Base-by-base conservation (phyloP, 257 asterid species). In the Solanum ossicruentum region DNA sequence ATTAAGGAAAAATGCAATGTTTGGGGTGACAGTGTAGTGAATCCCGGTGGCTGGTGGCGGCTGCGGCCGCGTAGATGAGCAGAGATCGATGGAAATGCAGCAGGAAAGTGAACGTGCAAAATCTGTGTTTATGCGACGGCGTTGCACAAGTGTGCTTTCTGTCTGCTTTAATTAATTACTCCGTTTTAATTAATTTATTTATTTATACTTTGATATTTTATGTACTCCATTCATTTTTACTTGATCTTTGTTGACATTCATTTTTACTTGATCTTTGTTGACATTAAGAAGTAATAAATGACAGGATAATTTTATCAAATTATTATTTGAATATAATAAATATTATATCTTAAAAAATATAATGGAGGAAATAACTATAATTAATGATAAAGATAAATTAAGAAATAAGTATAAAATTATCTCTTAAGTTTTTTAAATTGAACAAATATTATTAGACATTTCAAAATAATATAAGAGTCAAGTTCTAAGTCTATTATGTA, bases 61-160 rank as follows among this genome's bases (percentile, higher is more conserved):
- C 18, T 49, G 21, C 73, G 39, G 78, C 28, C 6, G 39, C 23
- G 80, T 9, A 52, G 23, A 49, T 75, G 12, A 49, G 60, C 26
- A 26, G 45, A 16, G 18, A 61, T 32, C 41, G 16, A 73, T 65
- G 45, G 63, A 75, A 77, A 83, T 83, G 86, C 65, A 23, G 82
- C 58, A 26, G 45, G 73, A 16, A 49, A 15, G 23, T 12, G 70
- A 20, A 55, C 10, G 83, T 26, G 77, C 17, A 60, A 16, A 8
- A 15, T 77, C 65, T 15, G 17, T 23, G 18, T 78, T 51, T 13
- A 57, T 54, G 81, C 69, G 83, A 80, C 89, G 86, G 84, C 84
- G 85, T 65, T 70, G n/a, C 69, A 65, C 20, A 65, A 63, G 77
- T 58, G 66, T 3, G 28, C 32, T 55, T 11, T 55, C 7, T 43